Base-by-base conservation (phyloP, 345 rosid genomes). In the Euphorbia pulcherrima region DNA sequence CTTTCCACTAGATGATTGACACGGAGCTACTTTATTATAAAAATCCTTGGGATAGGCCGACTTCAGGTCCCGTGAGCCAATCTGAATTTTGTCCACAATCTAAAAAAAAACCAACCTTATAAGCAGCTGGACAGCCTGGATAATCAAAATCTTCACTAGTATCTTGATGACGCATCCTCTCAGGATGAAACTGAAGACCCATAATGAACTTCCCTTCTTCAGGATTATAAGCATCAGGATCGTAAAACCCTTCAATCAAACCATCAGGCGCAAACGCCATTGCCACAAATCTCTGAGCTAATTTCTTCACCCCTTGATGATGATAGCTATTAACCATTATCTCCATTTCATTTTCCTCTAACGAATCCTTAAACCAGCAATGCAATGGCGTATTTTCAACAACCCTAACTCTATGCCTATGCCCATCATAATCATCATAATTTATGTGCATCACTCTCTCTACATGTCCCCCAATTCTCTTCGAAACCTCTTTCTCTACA, bases 251-350 rank as follows among this genome's bases (percentile, higher is more conserved):
- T 82, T 87, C 90, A 58, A 84, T 68, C 78, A 87, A 71, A 30
- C 88, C 90, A 73, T 87, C 90, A 30, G 83, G 81, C 61, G 88
- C 85, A 67, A 82, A 82, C 0, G 92, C 92, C 88, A 85, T 85
- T 0, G 86, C 82, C n/a, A 73, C 81, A 28, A 87, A 87, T 30
- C 87, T 47, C 20, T 76, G 69, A 26, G 84, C 92, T 9, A 85
- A 75, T 71, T 70, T 79, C 81, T 80, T 87, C 1, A 87, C 86
- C 0, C 88, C 92, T 56, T 87, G 88, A 28, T 85, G 92, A 13
- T 85, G 90, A 75, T 87, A 87, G 37, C 88, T 82, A 68, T 87
- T 87, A 65, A 85, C 90, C 82, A 82, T 72, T 27, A 87, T 87
- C 62, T 80, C 88, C 90, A 87, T 84, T 63, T 47, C 58, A 23